Evolutionary conservation across 2,329 filamentous ascomycete species (phyloP).

Genomic region (Cytospora chrysosperma): DNA sequence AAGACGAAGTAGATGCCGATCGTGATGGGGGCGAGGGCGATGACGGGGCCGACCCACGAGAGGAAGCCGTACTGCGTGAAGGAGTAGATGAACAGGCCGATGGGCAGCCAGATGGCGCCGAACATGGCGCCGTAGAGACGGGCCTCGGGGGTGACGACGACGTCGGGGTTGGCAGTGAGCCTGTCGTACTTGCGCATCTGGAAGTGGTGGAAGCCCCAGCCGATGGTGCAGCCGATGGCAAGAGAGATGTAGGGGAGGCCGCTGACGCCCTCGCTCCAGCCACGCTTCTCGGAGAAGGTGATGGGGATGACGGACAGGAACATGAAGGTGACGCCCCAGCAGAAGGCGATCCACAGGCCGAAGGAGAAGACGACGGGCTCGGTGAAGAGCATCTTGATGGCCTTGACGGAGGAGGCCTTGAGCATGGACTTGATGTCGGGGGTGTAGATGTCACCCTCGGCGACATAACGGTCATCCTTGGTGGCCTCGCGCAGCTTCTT

Average conservation of each 20-base stretch:
- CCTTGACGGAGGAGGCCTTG: constrained; percentile 47
- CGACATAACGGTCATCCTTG: constrained; percentile 49
- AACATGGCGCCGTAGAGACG: constrained; percentile 49
- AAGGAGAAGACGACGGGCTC: constrained; percentile 25
- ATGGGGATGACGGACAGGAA: constrained; percentile 52
- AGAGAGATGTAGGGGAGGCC: constrained; percentile 53
- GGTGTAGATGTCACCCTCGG: constrained; percentile 50
- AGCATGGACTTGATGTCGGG: constrained; percentile 46
- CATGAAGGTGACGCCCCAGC: constrained; percentile 53
- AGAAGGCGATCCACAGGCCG: constrained; percentile 23
- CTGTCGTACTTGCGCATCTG: constrained; percentile 50
- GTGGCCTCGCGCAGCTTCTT: constrained; percentile 46
- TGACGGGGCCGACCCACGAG: constrained; percentile 48
- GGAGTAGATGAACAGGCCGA: constrained; percentile 52
- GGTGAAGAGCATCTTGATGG: constrained; percentile 22
- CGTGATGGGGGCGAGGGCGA: constrained; percentile 49
- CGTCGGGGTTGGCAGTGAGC: constrained; percentile 36
- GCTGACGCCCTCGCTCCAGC: constrained; percentile 49
- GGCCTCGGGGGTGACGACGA: constrained; percentile 42
- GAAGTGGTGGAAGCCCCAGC: constrained; percentile 46
- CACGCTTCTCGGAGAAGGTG: constrained; percentile 50
- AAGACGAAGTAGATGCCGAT: constrained; percentile 53
- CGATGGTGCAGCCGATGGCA: constrained; percentile 47
- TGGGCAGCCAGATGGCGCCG: constrained; percentile 45
- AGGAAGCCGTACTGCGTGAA: constrained; percentile 52